A percentile compares a stretch with the other conserved stretches of the same genome.
Conservation (phyloP, 2,329 filamentous ascomycete genomes). For the Meredithiella fracta region DNA sequence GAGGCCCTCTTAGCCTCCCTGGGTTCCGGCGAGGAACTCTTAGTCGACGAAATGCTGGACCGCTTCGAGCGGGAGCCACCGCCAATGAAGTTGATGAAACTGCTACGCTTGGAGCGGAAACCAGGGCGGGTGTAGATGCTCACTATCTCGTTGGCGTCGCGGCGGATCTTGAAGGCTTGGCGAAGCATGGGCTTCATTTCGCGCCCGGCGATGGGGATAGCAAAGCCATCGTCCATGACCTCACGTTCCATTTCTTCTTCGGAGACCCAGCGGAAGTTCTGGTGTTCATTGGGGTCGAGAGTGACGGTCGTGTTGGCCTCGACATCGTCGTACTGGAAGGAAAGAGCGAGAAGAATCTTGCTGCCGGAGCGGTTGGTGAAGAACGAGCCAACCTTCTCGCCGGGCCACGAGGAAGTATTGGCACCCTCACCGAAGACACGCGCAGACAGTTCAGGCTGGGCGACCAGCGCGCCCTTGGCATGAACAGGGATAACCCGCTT, state of each 20-base stretch:
- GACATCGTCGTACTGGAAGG: conserved; percentile 24
- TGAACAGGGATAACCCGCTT: conserved; percentile 20
- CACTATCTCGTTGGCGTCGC: conserved; percentile 8
- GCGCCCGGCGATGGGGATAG: conserved; percentile 21
- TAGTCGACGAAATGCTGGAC: neutral
- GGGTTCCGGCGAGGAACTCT: neutral
- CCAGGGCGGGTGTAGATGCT: neutral
- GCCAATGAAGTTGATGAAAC: neutral
- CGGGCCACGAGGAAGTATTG: conserved; percentile 4
- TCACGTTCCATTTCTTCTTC: conserved; percentile 23
- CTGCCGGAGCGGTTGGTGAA: conserved; percentile 23
- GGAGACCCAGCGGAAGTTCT: conserved; percentile 25
- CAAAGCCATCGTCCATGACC: conserved; percentile 18
- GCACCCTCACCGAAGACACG: conserved; percentile 1
- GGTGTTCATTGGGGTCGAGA: conserved; percentile 27
- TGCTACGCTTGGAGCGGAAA: neutral
- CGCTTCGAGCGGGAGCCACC: neutral
- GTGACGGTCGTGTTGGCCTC: conserved; percentile 17
- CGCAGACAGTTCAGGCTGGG: conserved; percentile 1
- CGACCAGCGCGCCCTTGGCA: conserved; percentile 11
- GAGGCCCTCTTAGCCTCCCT: no score
- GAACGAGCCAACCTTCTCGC: conserved; percentile 7
- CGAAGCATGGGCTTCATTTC: conserved; percentile 13
- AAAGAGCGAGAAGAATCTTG: conserved; percentile 20
- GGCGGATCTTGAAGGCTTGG: conserved; percentile 12